Evolutionary conservation across 2,329 filamentous ascomycete species (phyloP), one percentile per base, ranked within the genome.

Genomic region (Tolypocladium sp.): DNA sequence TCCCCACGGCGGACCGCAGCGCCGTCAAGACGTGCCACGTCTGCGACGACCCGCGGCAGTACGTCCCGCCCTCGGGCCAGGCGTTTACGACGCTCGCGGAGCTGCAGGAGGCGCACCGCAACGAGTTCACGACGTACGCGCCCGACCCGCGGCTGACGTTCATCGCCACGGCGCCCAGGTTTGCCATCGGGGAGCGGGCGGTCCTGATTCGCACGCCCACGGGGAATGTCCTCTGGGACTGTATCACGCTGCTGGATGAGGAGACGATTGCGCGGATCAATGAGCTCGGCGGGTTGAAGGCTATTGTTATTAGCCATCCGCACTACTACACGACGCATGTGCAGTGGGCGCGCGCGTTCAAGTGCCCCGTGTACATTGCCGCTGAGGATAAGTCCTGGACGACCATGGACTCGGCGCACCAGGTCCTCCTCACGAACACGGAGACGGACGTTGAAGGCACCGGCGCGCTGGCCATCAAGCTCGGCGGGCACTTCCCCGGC

Each of bases 211-310:
- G 80, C 56, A 90, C 88, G 0, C 76, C 82, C 0, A 60, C 71
- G 0, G 89, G 90, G 0, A 92, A 92, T 69, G 72, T 94, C 1
- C 81, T 94, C 2, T 95, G 90, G 90, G 91, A 94, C 71, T 85
- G 88, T 62, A 77, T 94, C 59, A 81, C 89, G 0, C 83, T 85
- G 63, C 74, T 94, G 3, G 88, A 92, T 68, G 73, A 80, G 1
- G 79, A 79, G 4, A 92, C 89, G 0, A 72, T 89, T 0, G 68
- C 73, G 1, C 70, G 72, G 59, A 83, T 93, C 65, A 77, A 81
- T 7, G 69, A 68, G 0, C 76, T 85, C 8, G 90, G 90, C 51
- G 89, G 88, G 0, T 68, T 95, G 15, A 76, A 76, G 40, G 89
- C 87, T 0, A 92, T 94, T 53, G 85, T 85, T 64, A 90, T 92